A percentile compares a stretch with the other conserved stretches of the same genome.
phyloP scores from a whole-genome alignment of 2,329 filamentous ascomycete genomes.

The Mollisia scopiformis region DNA sequence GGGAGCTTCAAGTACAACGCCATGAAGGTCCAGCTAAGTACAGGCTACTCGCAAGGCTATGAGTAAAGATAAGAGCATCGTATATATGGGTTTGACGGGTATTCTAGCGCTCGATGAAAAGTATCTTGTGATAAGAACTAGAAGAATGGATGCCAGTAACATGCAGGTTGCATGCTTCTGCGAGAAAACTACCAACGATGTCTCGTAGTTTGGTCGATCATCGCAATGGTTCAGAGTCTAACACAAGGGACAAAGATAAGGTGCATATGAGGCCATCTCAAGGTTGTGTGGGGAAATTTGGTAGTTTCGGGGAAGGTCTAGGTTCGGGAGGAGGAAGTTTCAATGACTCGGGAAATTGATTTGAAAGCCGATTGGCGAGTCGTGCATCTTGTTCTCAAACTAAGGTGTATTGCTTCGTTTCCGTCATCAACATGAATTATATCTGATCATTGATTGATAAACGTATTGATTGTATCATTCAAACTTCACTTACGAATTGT shows the following conservation, averaged over 20 bases:
- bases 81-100: not conserved
- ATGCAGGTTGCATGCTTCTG: not conserved
- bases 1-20: not conserved
- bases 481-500: not conserved
- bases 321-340: not conserved
- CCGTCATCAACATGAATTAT: not conserved
- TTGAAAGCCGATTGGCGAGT: slow-evolving; percentile 3
- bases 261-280: not conserved
- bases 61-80: not conserved
- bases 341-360: not conserved
- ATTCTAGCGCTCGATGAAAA: not conserved
- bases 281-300: not conserved
- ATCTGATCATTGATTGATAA: too few species aligned
- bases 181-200: not conserved
- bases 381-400: not conserved
- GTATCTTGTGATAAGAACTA: not conserved
- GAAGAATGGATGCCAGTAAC: not conserved
- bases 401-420: not conserved
- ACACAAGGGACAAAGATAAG: not conserved
- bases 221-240: not conserved
- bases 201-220: not conserved
- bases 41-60: not conserved
- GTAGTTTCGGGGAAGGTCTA: not conserved
- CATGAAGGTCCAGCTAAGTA: too few species aligned
- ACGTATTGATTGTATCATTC: too few species aligned